phyloP scores from a whole-genome alignment of 495 filamentous ascomycete species.

The Lophiotrema nucula region DNA sequence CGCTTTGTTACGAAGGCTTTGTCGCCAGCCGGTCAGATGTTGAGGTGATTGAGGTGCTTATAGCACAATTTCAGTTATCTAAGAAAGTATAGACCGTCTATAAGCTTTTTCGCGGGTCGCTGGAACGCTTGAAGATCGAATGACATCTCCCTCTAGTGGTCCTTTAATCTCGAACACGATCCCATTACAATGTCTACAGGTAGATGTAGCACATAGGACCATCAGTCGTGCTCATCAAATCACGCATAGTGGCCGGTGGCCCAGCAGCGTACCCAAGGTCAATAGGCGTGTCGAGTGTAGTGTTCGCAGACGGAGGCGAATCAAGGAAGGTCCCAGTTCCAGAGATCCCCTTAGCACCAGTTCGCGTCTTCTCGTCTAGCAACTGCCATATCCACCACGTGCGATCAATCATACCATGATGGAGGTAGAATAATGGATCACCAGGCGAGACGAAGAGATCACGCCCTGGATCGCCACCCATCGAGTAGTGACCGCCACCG shows the following conservation, averaged over 20 bases:
- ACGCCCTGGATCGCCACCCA: conserved; percentile 27
- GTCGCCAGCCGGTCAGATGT: no score
- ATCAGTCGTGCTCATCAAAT: conserved; percentile 30
- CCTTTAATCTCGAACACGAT: no score
- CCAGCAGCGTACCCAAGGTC: conserved; percentile 22
- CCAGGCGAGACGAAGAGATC: conserved; percentile 29
- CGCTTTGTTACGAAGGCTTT: no score
- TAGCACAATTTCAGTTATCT: no score
- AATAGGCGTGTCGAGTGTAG: conserved; percentile 17
- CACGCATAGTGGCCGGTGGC: conserved; percentile 5
- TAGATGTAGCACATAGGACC: conserved; percentile 34
- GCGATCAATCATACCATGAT: conserved; percentile 28
- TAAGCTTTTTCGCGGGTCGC: no score
- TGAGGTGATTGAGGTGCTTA: no score
- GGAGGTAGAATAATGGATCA: conserved; percentile 28
- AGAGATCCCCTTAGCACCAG: conserved; percentile 15
- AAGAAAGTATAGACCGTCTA: no score
- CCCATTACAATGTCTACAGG: no score
- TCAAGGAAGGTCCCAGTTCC: conserved; percentile 29
- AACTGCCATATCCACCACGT: conserved; percentile 33
- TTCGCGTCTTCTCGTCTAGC: conserved; percentile 2
- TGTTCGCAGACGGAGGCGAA: conserved; percentile 11
- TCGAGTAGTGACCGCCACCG: conserved; percentile 28
- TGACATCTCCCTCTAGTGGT: no score
- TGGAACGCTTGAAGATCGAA: no score